Evolutionary conservation across 2,329 filamentous ascomycete genomes (phyloP).

Genomic region (Aspergillus awamori): DNA sequence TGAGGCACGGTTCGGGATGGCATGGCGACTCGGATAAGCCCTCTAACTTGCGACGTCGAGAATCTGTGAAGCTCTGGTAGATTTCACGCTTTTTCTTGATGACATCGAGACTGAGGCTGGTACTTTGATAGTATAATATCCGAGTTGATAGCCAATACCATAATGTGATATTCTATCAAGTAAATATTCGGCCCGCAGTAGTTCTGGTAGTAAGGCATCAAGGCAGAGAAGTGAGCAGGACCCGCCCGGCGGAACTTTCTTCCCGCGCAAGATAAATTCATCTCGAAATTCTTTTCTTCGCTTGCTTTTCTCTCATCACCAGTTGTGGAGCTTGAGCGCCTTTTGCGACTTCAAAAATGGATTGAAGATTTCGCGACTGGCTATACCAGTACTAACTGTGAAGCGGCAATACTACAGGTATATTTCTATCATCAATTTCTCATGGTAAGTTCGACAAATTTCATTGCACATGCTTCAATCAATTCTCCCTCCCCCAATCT

Average conservation of each 20-base stretch:
- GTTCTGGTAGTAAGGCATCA: not conserved
- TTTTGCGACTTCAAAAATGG: not conserved
- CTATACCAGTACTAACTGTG: not conserved
- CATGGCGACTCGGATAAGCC: not conserved
- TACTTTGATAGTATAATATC: slow-evolving; percentile 10
- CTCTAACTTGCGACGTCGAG: not conserved
- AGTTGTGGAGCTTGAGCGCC: not conserved
- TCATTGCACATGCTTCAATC: not conserved
- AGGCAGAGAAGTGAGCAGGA: not conserved
- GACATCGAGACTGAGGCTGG: not conserved
- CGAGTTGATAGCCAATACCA: not conserved
- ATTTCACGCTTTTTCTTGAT: not conserved
- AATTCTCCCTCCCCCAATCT: not conserved
- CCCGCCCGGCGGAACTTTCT: slow-evolving; percentile 3
- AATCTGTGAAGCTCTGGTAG: slow-evolving; percentile 8
- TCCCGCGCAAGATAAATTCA: not conserved
- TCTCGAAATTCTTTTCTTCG: slow-evolving; percentile 4
- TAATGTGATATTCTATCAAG: not conserved
- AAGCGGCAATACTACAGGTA: not conserved
- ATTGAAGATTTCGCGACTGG: not conserved
- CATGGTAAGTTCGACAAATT: not conserved
- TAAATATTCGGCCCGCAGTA: not conserved
- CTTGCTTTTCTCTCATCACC: not conserved
- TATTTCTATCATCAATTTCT: not conserved
- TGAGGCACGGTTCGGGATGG: not conserved